These are phyloP conservation scores for Aphanomyces stellatus DNA, from an alignment of 352 stramenopile genomes.

Conservation along the genomic window DNA sequence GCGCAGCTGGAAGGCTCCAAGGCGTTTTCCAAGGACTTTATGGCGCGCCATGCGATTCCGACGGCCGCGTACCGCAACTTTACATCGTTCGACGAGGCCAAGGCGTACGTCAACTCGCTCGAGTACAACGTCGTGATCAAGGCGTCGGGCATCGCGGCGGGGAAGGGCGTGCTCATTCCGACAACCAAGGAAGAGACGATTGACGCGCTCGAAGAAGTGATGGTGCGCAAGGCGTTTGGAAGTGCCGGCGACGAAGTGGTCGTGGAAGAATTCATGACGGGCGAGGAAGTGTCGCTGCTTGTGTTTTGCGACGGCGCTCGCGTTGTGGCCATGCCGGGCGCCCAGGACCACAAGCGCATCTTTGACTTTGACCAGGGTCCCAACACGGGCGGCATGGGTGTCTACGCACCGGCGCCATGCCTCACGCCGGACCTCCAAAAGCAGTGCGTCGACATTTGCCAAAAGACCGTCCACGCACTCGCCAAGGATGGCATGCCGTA, in stretches of 20 bases:
- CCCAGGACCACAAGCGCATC: constrained; percentile 99
- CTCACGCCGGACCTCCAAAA: constrained; percentile 89
- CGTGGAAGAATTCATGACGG: constrained; percentile 97
- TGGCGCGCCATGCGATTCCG: constrained; percentile 94
- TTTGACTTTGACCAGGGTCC: constrained; percentile 95
- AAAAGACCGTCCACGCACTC: constrained; percentile 68
- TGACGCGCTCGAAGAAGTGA: constrained; percentile 92
- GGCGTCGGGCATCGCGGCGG: constrained; percentile 97
- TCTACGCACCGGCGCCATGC: constrained; percentile 95
- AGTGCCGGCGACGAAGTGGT: constrained; percentile 95
- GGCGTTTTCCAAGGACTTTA: constrained; percentile 98
- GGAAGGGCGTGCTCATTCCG: constrained; percentile 98
- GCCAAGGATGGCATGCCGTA: constrained; percentile 96
- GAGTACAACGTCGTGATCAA: constrained; percentile 97
- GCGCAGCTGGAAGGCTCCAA: constrained; percentile 98
- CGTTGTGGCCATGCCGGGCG: constrained; percentile 92
- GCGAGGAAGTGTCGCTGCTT: constrained; percentile 96
- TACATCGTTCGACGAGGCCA: constrained; percentile 84
- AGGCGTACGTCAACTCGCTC: constrained; percentile 89
- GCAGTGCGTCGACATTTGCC: constrained; percentile 86
- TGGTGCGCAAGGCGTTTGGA: constrained; percentile 96
- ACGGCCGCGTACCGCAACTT: constrained; percentile 98
- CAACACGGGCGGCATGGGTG: constrained; percentile 99
- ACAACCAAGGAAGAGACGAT: constrained; percentile 89
- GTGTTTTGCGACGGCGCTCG: constrained; percentile 96